Base-by-base conservation (phyloP, 2,329 filamentous ascomycete species). In the Botrytis tulipae region DNA sequence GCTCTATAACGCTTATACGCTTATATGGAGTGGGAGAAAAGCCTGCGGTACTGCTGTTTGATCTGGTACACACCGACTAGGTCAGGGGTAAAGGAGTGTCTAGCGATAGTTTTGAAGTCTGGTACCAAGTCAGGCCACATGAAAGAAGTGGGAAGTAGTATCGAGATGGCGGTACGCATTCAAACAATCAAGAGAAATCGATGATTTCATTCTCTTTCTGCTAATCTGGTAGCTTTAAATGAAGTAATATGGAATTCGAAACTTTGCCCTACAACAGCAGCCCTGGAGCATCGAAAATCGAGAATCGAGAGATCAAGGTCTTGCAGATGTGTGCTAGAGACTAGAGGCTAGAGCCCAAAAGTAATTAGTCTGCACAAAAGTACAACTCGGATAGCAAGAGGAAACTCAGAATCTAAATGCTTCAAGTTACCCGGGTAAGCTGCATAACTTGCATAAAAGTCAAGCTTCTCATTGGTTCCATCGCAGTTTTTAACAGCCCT, bases 81-180 rank as follows among this genome's bases (percentile, higher is more conserved):
- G 37, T 40, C 60, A 62, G 60, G 60, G 60, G 60, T 62, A 42
- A 62, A n/a, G 60, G 60, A n/a, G 37, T 22, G 37, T 40, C 60
- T 40, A 37, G 60, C 60, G 60, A 62, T 62, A 4, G 51, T 29
- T 57, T 57, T 29, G 16, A 57, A 57, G n/a, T 57, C 6, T 57
- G 51, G 7, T 18, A 57, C n/a, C 51, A 29, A 29, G n/a, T 32
- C 51, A 29, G 51, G n/a, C 14, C 51, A 57, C 4, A 57, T 29
- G 51, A 29, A 29, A 29, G 32, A 60, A 60, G 57, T 60, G 29
- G 57, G 57, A 60, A 60, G 57, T 35, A 4, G n/a, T 2, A 18
- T 57, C 18, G 42, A 46, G 40, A 14, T 35, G 35, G 18, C 9
- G 22, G 42, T 14, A 32, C 12, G 61, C 3, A 61, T 18, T 16